Evolutionary conservation across 352 stramenopile genomes (phyloP).

Genomic region (Globisporangium canariense): DNA sequence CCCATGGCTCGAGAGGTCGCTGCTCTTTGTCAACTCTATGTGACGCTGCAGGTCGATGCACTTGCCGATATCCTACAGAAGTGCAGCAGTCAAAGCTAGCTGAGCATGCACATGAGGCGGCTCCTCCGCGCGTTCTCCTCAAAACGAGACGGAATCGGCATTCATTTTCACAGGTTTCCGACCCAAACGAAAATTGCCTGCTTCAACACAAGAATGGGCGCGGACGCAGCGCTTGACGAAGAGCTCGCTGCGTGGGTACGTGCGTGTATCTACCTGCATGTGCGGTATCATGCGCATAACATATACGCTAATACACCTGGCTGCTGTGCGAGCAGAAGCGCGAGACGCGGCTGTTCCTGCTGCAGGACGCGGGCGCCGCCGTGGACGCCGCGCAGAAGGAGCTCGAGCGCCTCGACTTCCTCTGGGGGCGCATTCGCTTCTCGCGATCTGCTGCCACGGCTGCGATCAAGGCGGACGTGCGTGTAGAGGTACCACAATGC

Average conservation of each 20-base stretch:
- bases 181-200: too few species aligned
- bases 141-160: too few species aligned
- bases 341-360: constrained; percentile 56
- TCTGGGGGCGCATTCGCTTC: constrained; percentile 77
- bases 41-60: too few species aligned
- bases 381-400: constrained; percentile 54
- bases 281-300: constrained; percentile 13
- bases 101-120: too few species aligned
- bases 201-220: background rate
- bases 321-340: constrained; percentile 32
- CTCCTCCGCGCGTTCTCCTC: too few species aligned
- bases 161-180: too few species aligned
- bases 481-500: constrained; percentile 42
- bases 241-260: constrained; percentile 49
- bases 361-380: constrained; percentile 50
- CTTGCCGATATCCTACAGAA: too few species aligned
- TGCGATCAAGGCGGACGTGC: constrained; percentile 64
- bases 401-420: constrained; percentile 78
- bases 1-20: too few species aligned
- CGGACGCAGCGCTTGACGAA: constrained; percentile 19
- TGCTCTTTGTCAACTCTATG: too few species aligned
- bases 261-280: background rate
- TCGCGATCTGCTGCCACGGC: constrained; percentile 38
- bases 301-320: background rate
- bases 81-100: too few species aligned